A percentile compares a stretch with the other conserved stretches of the same genome.
phyloP scores from a whole-genome alignment of 352 stramenopile species.

The Blastocystis sp. region DNA sequence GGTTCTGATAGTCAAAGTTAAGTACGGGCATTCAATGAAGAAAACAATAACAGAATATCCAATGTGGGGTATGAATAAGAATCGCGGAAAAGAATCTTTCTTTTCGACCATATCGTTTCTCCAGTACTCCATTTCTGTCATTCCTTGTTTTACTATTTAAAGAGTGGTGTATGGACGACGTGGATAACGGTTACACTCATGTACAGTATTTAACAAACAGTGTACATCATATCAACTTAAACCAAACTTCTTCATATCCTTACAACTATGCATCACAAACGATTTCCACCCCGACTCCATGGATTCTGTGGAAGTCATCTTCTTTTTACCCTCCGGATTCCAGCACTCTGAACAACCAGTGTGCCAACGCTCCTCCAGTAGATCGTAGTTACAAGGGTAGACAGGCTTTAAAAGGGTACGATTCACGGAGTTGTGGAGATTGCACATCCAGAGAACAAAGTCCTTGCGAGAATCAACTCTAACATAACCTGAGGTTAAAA shows the following conservation, averaged over 20 bases:
- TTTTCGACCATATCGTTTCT: neutral
- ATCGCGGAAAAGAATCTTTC: neutral
- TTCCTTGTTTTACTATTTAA: neutral
- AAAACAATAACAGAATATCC: neutral
- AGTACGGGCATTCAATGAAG: constrained; percentile 14
- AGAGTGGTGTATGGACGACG: neutral
- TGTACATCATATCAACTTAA: neutral
- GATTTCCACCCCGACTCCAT: neutral
- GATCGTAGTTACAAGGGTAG: constrained; percentile 76
- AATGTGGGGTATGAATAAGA: neutral
- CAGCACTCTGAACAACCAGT: constrained; percentile 74
- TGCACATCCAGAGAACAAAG: constrained; percentile 79
- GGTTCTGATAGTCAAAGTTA: constrained; percentile 56
- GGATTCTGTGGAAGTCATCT: neutral
- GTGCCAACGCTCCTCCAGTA: constrained; percentile 75
- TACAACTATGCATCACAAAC: neutral
- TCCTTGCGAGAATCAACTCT: constrained; percentile 77
- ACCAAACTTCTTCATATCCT: constrained; percentile 51
- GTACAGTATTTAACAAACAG: neutral
- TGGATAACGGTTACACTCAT: neutral
- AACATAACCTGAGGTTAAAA: constrained; percentile 71
- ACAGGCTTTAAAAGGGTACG: constrained; percentile 76
- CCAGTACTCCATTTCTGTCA: neutral
- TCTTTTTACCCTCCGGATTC: constrained; percentile 62
- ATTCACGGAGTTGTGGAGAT: constrained; percentile 81